Percentiles rank a stretch among this genome's conserved stretches.
Conservation (phyloP, 352 stramenopile genomes). For the Pythium rhizo-oryzae region DNA sequence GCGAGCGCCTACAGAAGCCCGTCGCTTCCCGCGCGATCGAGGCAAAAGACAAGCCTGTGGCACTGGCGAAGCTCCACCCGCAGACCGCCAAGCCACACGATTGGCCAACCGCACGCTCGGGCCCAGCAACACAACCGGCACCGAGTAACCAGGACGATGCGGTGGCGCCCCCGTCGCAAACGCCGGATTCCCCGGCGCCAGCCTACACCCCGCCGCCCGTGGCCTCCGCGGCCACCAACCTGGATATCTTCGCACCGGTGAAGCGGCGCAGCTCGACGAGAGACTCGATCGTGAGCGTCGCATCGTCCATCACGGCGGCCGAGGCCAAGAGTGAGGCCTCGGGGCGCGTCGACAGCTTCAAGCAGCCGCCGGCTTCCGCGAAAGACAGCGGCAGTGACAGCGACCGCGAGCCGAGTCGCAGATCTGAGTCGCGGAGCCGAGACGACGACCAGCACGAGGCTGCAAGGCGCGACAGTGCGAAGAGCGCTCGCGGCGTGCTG, state of each 20-base stretch:
- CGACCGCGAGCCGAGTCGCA: conserved; percentile 10
- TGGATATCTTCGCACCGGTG: conserved; percentile 30
- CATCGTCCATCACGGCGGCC: background rate
- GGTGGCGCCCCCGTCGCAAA: background rate
- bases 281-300: background rate
- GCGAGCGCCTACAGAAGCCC: background rate
- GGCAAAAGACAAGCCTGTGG: background rate
- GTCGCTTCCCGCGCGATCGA: background rate
- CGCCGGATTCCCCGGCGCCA: too few species aligned
- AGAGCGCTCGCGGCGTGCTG: conserved; percentile 1
- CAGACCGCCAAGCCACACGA: background rate
- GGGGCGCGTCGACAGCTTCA: conserved; percentile 14
- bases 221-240: background rate
- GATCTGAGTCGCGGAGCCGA: background rate
- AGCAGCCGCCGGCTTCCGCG: background rate
- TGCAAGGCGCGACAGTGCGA: background rate
- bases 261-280: conserved; percentile 25
- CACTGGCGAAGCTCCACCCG: background rate
- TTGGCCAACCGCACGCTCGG: background rate
- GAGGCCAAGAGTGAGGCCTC: conserved; percentile 4
- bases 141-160: background rate
- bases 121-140: background rate
- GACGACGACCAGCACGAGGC: background rate
- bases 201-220: background rate
- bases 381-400: conserved; percentile 17